Base-by-base conservation (phyloP, 768 basidiomycete genomes). In the Suillus cothurnatus region DNA sequence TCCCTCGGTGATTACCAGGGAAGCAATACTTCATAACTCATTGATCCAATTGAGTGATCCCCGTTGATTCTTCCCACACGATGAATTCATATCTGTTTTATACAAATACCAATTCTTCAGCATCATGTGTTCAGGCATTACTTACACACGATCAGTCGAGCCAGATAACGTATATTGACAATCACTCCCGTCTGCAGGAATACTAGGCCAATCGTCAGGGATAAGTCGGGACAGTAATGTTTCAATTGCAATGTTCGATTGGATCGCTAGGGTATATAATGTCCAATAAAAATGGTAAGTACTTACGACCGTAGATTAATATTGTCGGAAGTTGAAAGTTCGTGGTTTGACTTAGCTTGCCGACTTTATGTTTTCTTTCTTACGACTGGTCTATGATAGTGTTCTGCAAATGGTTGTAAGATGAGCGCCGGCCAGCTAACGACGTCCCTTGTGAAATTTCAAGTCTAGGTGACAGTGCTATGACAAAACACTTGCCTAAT, bases 51-150 rank as follows among this genome's bases (percentile, higher is more conserved):
- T n/a, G n/a, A 14, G 21, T 55, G 32, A 55, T 55, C 53, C 31
- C 53, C 53, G 53, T 31, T n/a, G 6, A n/a, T 55, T 31, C 52
- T 31, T 52, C 52, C 31, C 53, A 55, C 53, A 19, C 21, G 17
- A 32, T n/a, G 11, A 32, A 32, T 55, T 55, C 32, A 34, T 34
- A 34, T 34, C 14, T 26, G 28, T 11, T 31, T 47, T 31, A 53
- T 53, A 53, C 31, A 32, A 21, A 32, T 21, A 32, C 21, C 53
- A 21, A 36, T 34, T 34, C 31, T 34, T 55, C 6, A 55, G 53
- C 53, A 55, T 32, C 53, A 55, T 34, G 31, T 55, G 53, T 55
- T 55, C 32, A 34, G 53, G 31, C 53, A 34, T 55, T 55, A 32
- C 31, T 55, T 55, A 55, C 19, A 32, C 31, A 52, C 23, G 49